Evolutionary conservation across 768 basidiomycete species (phyloP), one percentile per base, ranked within the genome.

Genomic region (Boletus patriciae): DNA sequence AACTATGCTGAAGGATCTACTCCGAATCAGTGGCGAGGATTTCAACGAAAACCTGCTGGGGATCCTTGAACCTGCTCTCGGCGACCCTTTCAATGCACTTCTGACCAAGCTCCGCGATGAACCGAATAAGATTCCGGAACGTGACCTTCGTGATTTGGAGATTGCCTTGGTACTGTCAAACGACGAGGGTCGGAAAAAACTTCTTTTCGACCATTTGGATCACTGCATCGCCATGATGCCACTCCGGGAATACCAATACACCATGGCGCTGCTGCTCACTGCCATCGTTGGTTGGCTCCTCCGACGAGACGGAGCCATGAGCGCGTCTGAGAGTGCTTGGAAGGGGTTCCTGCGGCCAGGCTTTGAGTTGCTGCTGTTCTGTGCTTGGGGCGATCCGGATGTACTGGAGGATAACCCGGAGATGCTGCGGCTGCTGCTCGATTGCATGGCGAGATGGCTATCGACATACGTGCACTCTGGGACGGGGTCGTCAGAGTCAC

Each of bases 201-300:
- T 54, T 9, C 37, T 54, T 16, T 56, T 45, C 13, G 41, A 55
- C 23, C 46, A 58, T 37, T 25, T 58, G 27, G 46, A 58, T 29
- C 23, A 19, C 18, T 51, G 25, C 34, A 55, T 55, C 27, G 27
- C 33, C 7, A 46, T 5, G 56, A 47, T 57, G 31, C 38, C 44
- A 6, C 54, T 43, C 16, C 31, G 23, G 18, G 42, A 29, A 4
- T 33, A 34, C 46, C 46, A 23, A n/a, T 16, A 47, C 25, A 4
- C 40, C 40, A 58, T 48, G 52, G 52, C 57, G 6, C 27, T 58
- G 11, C 52, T 52, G 6, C 37, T 54, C 10, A 29, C 46, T 3
- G 52, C 42, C 27, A 41, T 54, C 7, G 52, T 58, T 0, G 27
- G 52, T 37, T 54, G 52, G 57, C 41, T 58, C n/a, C 46, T 55